A percentile compares a stretch with the other conserved stretches of the same genome.
Conservation (phyloP, 768 basidiomycete species). For the Suillus discolor region DNA sequence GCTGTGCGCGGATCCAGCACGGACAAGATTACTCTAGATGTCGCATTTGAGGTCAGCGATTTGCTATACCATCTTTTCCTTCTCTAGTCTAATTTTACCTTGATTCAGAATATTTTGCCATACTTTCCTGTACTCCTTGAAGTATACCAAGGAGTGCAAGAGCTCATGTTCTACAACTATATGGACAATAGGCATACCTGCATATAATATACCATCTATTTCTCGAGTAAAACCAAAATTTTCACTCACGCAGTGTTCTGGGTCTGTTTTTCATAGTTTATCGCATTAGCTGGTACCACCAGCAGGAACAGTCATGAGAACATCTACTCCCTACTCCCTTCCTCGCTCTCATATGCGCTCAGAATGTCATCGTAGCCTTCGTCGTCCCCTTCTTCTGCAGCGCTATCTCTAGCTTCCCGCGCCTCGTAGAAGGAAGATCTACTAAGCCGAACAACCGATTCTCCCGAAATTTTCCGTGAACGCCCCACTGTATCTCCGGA, state of each 20-base stretch:
- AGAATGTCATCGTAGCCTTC: slow-evolving; percentile 74
- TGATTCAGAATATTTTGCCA: slow-evolving; percentile 64
- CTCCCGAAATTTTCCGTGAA: slow-evolving; percentile 44
- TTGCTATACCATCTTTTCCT: not conserved
- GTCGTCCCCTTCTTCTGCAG: slow-evolving; percentile 78
- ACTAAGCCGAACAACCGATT: slow-evolving; percentile 37
- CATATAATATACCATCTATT: slow-evolving; percentile 6
- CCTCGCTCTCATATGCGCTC: slow-evolving; percentile 83
- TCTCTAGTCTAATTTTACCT: slow-evolving; percentile 3
- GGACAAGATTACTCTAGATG: slow-evolving; percentile 41
- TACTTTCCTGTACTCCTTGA: slow-evolving; percentile 59
- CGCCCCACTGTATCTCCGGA: slow-evolving; percentile 31
- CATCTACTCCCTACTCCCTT: slow-evolving; percentile 35
- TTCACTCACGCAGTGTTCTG: not conserved
- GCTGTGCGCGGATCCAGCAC: slow-evolving; percentile 38
- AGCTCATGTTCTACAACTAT: slow-evolving; percentile 34
- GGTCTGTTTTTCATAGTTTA: not conserved
- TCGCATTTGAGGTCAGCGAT: slow-evolving; percentile 61
- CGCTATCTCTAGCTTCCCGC: slow-evolving; percentile 53
- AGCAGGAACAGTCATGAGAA: slow-evolving; percentile 12
- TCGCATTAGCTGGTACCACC: not conserved
- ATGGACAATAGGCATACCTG: not conserved
- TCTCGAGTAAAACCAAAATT: not conserved
- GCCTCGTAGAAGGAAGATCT: slow-evolving; percentile 51
- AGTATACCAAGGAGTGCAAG: slow-evolving; percentile 64